Percentiles rank a stretch among this genome's conserved stretches.
phyloP scores from a whole-genome alignment of 2,329 filamentous ascomycete species.

The Alternaria sp. region DNA sequence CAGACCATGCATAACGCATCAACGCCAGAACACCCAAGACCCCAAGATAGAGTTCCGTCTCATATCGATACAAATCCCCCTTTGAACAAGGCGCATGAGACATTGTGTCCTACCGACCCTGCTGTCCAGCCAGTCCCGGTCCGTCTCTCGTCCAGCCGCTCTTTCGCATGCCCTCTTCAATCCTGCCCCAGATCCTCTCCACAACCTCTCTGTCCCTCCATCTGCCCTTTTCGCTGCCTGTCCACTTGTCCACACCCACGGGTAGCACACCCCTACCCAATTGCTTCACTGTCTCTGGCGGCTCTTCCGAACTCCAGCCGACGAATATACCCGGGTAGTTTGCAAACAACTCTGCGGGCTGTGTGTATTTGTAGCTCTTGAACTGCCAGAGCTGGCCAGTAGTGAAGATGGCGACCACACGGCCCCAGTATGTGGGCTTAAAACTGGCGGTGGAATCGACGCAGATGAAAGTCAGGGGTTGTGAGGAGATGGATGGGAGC shows the following conservation, averaged over 20 bases:
- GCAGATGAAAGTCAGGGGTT: conserved; percentile 89
- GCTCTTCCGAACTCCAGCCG: conserved; percentile 84
- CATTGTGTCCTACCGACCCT: conserved; percentile 15
- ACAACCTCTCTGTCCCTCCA: conserved; percentile 94
- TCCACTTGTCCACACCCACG: conserved; percentile 85
- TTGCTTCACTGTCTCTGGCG: conserved; percentile 76
- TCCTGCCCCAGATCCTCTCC: conserved; percentile 87
- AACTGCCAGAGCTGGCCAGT: conserved; percentile 99
- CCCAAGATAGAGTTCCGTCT: not conserved
- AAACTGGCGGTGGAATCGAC: conserved; percentile 94
- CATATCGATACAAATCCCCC: conserved; percentile 11
- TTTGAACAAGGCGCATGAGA: not conserved
- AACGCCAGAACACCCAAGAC: conserved; percentile 19
- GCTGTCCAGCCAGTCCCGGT: conserved; percentile 52
- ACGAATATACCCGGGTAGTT: conserved; percentile 88
- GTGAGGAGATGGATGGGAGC: conserved; percentile 71
- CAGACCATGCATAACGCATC: conserved; percentile 2
- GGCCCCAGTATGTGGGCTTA: conserved; percentile 97
- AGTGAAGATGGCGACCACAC: conserved; percentile 95
- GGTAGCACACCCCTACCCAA: conserved; percentile 87
- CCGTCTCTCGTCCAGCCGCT: conserved; percentile 83
- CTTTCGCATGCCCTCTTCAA: conserved; percentile 85
- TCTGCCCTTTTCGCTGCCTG: conserved; percentile 56
- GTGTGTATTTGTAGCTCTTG: conserved; percentile 96
- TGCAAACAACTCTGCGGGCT: conserved; percentile 85